Percentiles rank a stretch among this genome's conserved stretches.
phyloP scores from a whole-genome alignment of 257 asterid genomes.

The Gentiana macrophylla region DNA sequence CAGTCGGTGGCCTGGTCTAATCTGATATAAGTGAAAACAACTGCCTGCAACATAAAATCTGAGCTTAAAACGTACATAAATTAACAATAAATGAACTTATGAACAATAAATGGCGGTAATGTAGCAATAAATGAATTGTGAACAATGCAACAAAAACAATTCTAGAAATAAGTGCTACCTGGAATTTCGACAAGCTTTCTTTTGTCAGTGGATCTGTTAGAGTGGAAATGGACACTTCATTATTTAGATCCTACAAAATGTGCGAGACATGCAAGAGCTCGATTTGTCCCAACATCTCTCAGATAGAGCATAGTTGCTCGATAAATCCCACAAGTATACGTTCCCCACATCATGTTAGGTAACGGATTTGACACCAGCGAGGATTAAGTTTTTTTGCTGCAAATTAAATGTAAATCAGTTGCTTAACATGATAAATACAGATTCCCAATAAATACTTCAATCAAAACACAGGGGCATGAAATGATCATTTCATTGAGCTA shows the following conservation, averaged over 20 bases:
- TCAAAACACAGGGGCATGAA: too few species aligned
- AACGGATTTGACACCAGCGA: conserved; percentile 55
- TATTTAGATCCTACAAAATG: conserved; percentile 85
- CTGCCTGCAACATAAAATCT: conserved; percentile 47
- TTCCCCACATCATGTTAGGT: conserved; percentile 76
- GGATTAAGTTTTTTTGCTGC: conserved; percentile 56
- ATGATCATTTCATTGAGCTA: too few species aligned
- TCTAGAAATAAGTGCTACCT: conserved; percentile 26
- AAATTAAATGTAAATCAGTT: background rate
- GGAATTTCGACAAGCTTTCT: conserved; percentile 59
- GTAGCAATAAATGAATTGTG: too few species aligned
- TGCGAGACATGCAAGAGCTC: conserved; percentile 76
- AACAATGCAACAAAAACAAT: too few species aligned
- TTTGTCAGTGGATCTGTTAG: conserved; percentile 54
- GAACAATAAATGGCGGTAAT: too few species aligned
- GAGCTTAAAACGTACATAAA: too few species aligned
- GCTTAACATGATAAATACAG: too few species aligned
- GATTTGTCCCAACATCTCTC: conserved; percentile 85
- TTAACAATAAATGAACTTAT: too few species aligned
- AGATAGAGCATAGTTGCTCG: conserved; percentile 72
- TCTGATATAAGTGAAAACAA: conserved; percentile 58
- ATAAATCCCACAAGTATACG: conserved; percentile 82
- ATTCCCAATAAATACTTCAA: too few species aligned
- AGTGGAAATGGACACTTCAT: conserved; percentile 63
- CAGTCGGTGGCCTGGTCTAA: conserved; percentile 58